Base-by-base conservation (phyloP, 176 grass and related monocot species). In the Echinochloa phyllopogon region DNA sequence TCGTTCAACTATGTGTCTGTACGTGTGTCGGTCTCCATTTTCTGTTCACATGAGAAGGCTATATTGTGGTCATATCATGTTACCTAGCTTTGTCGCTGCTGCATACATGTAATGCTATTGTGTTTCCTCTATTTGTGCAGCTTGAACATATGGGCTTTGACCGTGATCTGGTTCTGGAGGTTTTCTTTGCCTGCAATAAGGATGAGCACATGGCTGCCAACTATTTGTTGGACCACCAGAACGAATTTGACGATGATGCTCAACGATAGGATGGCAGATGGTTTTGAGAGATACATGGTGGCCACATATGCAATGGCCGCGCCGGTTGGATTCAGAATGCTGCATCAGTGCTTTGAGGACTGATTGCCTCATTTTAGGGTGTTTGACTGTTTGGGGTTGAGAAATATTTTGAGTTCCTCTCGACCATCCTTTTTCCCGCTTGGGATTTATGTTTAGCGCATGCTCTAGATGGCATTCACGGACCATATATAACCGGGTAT, bases 111-210 rank as follows among this genome's bases (percentile, higher is more conserved):
- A 60, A 86, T 11, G 25, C 50, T 4, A 8, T 47, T 72, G 8
- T 11, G 65, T 74, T 88, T 70, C n/a, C 53, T 44, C 53, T 44
- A 17, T 63, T 6, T 36, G 10, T 36, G 73, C 86, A 93, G 91
- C 94, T 95, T 76, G 88, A 95, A 83, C 88, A 71, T 33, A 91
- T 95, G 94, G 91, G 91, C 69, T 95, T 95, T 40, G 88, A 93
- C 9, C 85, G 76, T 25, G 80, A 75, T 23, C 80, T 95, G 51
- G 94, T 93, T 65, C 66, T 95, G n/a, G 91, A 95, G 55, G 94
- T 95, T 43, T 95, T 85, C 75, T 89, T 95, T 11, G 88, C 94
- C 48, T 91, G 91, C 86, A 93, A 91, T 84, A 93, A 93, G 65
- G 79, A 93, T 12, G 88, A 95, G 81, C 72, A 88, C 14, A 43